Evolutionary conservation across 1,284 basidiomycete genomes (phyloP), one percentile per base, ranked within the genome.

Genomic region (Papiliotrema flavescens): DNA sequence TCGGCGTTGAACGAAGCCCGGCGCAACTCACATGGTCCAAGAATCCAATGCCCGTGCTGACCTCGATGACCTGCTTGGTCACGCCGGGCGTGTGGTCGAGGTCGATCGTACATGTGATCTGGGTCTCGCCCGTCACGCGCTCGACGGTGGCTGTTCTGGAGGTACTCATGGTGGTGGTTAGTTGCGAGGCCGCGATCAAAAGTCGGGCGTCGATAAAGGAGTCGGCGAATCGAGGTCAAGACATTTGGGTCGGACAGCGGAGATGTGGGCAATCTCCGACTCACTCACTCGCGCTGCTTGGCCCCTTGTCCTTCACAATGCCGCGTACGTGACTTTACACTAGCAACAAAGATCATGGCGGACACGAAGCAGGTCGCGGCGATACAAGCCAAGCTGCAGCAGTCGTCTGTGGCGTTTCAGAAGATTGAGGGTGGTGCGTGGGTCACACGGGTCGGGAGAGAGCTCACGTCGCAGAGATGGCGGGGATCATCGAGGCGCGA

Each of bases 11-110:
- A 11, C 28, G n/a, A 24, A 20, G 19, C 32, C 2, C 24, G 48
- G n/a, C n/a, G 46, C 28, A 20, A 80, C 82, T 58, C 77, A 95
- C 95, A 80, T 99, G 96, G 76, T 99, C 95, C 23, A 98, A 81
- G 77, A 98, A 99, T 13, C 96, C 96, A 60, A 99, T 95, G 23
- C 96, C 96, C 1, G 96, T 98, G 37, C 85, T 86, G 58, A 99
- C 82, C 46, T 88, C 80, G 70, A 98, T 98, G 32, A 78, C 79
- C 77, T 98, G 96, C 52, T 80, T 79, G 44, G 79, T 67, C 11
- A 77, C 67, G 3, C 85, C 86, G 1, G 89, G 84, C 14, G 82
- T 79, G 68, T 85, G 85, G 78, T 98, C 96, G 53, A 99, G 84
- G 66, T 86, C 82, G 61, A 98, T 81, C 26, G 79, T 82, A 63